Evolutionary conservation across 2,329 filamentous ascomycete species (phyloP), one percentile per base, ranked within the genome.

Genomic region (Dothistroma pini): DNA sequence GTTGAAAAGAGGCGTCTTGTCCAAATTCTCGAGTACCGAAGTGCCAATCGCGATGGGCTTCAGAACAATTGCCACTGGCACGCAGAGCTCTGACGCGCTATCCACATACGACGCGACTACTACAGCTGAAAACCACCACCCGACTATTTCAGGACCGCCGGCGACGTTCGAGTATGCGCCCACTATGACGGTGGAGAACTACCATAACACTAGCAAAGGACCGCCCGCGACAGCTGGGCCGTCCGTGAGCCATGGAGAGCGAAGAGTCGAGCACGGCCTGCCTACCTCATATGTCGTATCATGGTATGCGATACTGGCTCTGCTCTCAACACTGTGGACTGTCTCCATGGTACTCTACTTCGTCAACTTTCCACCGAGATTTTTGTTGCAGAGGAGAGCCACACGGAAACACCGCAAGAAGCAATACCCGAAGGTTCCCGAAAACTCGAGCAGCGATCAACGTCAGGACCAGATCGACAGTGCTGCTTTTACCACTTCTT

Each of bases 311-410:
- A 16, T 32, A 12, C 50, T 70, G 14, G 57, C 54, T 16, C 64
- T 70, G 38, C 61, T 57, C 2, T 41, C 69, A 19, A 35, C 68
- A 6, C 56, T 54, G 16, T 62, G 50, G 61, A 21, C 38, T 2
- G 9, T 66, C 10, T 56, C 67, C 1, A 41, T 64, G 0, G 56
- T 69, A 10, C 63, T 72, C 0, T 66, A 63, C 54, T 59, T 68
- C 19, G 64, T 60, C 22, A 68, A 69, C 21, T 69, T 70, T 35
- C 66, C 68, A 6, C 58, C 65, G 16, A 58, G 19, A 9, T 53
- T 53, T 16, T 35, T 35, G 16, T 4, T 21, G 8, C 25, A 29
- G 7, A 34, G 21, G n/a, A 53, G 19, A 35, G 8, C 29, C 6
- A n/a, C 11, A 11, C 25, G 29, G 5, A 5, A 31, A 6, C 31